Evolutionary conservation across 1,284 basidiomycete species (phyloP).

Genomic region (Trametes versicolor): DNA sequence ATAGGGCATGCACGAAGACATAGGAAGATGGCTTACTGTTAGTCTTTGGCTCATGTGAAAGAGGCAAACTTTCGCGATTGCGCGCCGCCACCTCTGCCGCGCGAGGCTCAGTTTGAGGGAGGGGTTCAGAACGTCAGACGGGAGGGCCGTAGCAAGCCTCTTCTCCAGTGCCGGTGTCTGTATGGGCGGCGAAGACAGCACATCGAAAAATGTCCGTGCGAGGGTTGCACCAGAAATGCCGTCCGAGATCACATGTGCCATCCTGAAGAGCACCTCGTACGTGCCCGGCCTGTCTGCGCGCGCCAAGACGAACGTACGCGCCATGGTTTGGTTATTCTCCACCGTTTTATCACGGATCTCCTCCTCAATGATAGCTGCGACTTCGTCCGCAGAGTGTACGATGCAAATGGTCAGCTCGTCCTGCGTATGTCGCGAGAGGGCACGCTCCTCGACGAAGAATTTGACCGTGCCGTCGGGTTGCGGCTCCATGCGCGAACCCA

Average conservation of each 20-base stretch:
- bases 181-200: slow-evolving; percentile 44
- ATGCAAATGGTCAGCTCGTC: slow-evolving; percentile 49
- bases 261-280: slow-evolving; percentile 54
- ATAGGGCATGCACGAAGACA: background rate
- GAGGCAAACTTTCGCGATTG: slow-evolving; percentile 53
- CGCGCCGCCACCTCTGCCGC: slow-evolving; percentile 57
- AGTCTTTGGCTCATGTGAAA: slow-evolving; percentile 44
- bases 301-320: slow-evolving; percentile 30
- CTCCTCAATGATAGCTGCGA: slow-evolving; percentile 27
- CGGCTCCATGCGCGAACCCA: slow-evolving; percentile 51
- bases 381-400: slow-evolving; percentile 47
- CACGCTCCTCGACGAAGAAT: slow-evolving; percentile 52
- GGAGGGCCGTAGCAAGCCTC: slow-evolving; percentile 51
- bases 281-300: slow-evolving; percentile 33
- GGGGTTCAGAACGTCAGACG: slow-evolving; percentile 52
- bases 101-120: slow-evolving; percentile 44
- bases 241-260: slow-evolving; percentile 60
- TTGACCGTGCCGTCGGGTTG: slow-evolving; percentile 41
- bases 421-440: slow-evolving; percentile 41
- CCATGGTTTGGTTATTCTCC: slow-evolving; percentile 29
- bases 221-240: slow-evolving; percentile 55
- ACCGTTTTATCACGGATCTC: slow-evolving; percentile 26
- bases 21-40: slow-evolving; percentile 10
- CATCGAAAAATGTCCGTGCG: slow-evolving; percentile 55
- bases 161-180: slow-evolving; percentile 43